Base-by-base conservation (phyloP, 176 grass and related monocot species). In the Oryza nivara region DNA sequence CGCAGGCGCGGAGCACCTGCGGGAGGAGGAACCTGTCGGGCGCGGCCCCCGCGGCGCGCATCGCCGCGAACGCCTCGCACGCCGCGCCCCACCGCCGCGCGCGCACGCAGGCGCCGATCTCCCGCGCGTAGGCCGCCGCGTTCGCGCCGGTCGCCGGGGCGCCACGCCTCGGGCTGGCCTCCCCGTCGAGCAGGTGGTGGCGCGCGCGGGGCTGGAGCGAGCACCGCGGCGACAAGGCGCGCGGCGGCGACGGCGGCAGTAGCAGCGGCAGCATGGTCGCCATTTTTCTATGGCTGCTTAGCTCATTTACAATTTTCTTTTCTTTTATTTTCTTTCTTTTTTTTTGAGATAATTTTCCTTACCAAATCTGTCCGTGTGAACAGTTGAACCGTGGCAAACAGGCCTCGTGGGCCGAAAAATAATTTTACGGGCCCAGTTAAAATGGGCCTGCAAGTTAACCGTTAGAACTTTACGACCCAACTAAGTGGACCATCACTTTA, bases 11-110 rank as follows among this genome's bases (percentile, higher is more conserved):
- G 47, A 93, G 88, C 70, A 93, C 86, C 88, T 88, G 89, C 70
- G 92, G 88, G 78, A 93, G 36, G 70, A 93, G 92, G 79, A 88
- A 93, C 86, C 80, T 88, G 68, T 93, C 92, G 4, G 92, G 92
- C 56, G 64, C 9, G 10, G 83, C 65, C 14, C 85, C 92, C 13
- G 80, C 88, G 38, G 78, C 66, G 28, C 83, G 65, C 92, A 93
- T 93, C 7, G 75, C 77, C 22, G 70, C 86, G 22, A 93, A 88
- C 26, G 81, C 76, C 56, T 79, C 84, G 34, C 89, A 78, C 19
- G 86, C 92, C 2, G 86, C 86, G 34, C 30, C 58, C 92, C 88
- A 93, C 43, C 80, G 75, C 75, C 77, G 88, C 79, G 75, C 72
- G 35, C 92, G 86, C 26, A 74, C 70, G 74, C 81, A 90, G 12